Evolutionary conservation across 1,139 yeast genomes (phyloP).

Genomic region (Zhuliangozyma blackwelliae): DNA sequence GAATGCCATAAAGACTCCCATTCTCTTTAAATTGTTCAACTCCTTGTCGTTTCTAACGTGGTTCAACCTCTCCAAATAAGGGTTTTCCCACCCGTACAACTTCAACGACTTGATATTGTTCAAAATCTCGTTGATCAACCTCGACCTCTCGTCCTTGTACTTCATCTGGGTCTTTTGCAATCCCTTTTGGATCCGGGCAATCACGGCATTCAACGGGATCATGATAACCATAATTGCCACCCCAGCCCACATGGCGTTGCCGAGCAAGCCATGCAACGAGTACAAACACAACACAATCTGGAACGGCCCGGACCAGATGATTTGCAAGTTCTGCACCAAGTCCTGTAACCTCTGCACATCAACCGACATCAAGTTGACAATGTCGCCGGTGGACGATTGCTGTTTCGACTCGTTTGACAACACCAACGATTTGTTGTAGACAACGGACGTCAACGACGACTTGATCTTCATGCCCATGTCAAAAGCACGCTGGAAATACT

Average conservation of each 20-base stretch:
- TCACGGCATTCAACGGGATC: constrained; percentile 77
- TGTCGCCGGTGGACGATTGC: constrained; percentile 87
- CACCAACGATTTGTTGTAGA: constrained; percentile 75
- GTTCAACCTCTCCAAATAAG: constrained; percentile 69
- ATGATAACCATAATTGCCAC: constrained; percentile 76
- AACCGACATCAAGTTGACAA: constrained; percentile 94
- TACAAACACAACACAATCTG: constrained; percentile 78
- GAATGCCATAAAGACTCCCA: constrained; percentile 74
- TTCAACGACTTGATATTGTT: constrained; percentile 90
- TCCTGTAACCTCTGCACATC: constrained; percentile 95
- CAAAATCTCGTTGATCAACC: constrained; percentile 78
- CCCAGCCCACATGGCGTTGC: constrained; percentile 97
- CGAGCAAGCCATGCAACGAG: constrained; percentile 72
- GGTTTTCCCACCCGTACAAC: constrained; percentile 91
- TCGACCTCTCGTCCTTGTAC: constrained; percentile 42
- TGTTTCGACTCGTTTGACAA: constrained; percentile 83
- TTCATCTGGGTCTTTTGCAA: constrained; percentile 61
- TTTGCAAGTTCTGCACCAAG: constrained; percentile 77
- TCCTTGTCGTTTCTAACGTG: constrained; percentile 88
- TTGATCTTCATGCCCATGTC: constrained; percentile 89
- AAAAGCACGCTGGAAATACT: constrained; percentile 85
- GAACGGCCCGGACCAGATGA: constrained; percentile 96
- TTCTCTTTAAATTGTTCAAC: constrained; percentile 66
- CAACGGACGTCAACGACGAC: constrained; percentile 71
- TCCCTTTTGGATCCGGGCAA: constrained; percentile 70